phyloP scores from a whole-genome alignment of 192 early-diverging fungal genomes.

The Anaeromyces robustus region DNA sequence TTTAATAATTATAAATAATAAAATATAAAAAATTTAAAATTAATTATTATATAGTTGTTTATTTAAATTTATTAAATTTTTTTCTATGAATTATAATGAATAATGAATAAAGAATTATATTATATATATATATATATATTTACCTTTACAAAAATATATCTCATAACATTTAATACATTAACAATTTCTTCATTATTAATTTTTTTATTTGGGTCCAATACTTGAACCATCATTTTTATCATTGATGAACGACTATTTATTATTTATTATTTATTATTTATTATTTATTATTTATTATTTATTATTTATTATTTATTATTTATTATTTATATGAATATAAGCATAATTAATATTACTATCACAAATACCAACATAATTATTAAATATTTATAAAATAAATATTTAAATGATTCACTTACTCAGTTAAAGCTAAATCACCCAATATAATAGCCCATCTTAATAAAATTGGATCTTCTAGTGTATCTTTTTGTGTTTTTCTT shows the following conservation, averaged over 20 bases:
- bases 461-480: constrained; percentile 21
- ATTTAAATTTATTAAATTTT: no score
- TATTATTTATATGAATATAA: no score
- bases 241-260: constrained; percentile 14
- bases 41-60: no score
- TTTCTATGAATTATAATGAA: no score
- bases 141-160: constrained; percentile 22
- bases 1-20: not conserved
- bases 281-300: constrained; percentile 1
- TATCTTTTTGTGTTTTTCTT: constrained; percentile 12
- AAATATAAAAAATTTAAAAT: no score
- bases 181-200: constrained; percentile 22
- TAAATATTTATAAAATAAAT: no score
- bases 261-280: not conserved
- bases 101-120: no score
- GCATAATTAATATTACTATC: no score
- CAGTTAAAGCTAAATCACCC: constrained; percentile 19
- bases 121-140: no score
- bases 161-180: constrained; percentile 12
- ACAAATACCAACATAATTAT: no score
- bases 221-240: constrained; percentile 13
- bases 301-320: not conserved
- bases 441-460: constrained; percentile 20
- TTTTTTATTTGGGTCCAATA: constrained; percentile 17
- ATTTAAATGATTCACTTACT: constrained; percentile 1